A percentile compares a stretch with the other conserved stretches of the same genome.
These are phyloP conservation scores for Neocucurbitaria cava DNA, from an alignment of 2,329 filamentous ascomycete genomes.

Conservation along the genomic window DNA sequence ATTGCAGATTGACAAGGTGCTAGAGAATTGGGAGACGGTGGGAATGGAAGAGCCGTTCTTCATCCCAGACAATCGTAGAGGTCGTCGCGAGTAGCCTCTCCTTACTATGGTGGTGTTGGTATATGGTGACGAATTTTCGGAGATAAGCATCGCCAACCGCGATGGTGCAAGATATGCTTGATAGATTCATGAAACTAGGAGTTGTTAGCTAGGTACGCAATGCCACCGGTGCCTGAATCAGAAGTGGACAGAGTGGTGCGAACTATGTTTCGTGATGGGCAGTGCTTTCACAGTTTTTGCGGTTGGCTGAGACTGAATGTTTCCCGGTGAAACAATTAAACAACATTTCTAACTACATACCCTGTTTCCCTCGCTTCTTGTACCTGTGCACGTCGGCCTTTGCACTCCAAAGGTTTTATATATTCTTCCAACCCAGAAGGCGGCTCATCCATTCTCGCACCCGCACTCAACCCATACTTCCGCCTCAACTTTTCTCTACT, in stretches of 20 bases:
- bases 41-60: background rate
- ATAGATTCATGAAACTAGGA: too few species aligned
- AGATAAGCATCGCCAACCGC: too few species aligned
- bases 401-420: background rate
- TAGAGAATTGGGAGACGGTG: background rate
- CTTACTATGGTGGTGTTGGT: too few species aligned
- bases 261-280: too few species aligned
- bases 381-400: background rate
- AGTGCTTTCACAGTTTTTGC: background rate
- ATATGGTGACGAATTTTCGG: too few species aligned
- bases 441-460: too few species aligned
- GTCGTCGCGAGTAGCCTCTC: too few species aligned
- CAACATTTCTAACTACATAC: background rate
- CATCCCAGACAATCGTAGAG: background rate
- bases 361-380: background rate
- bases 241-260: too few species aligned
- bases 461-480: background rate
- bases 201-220: too few species aligned
- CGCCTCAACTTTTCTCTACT: background rate
- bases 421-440: background rate
- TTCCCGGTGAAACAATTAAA: background rate
- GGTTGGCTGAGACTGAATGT: background rate
- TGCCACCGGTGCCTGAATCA: too few species aligned
- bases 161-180: too few species aligned
- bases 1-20: constrained; percentile 4